Percentiles rank a stretch among this genome's conserved stretches.
phyloP scores from a whole-genome alignment of 257 asterid species.

The Nicotiana attenuata region DNA sequence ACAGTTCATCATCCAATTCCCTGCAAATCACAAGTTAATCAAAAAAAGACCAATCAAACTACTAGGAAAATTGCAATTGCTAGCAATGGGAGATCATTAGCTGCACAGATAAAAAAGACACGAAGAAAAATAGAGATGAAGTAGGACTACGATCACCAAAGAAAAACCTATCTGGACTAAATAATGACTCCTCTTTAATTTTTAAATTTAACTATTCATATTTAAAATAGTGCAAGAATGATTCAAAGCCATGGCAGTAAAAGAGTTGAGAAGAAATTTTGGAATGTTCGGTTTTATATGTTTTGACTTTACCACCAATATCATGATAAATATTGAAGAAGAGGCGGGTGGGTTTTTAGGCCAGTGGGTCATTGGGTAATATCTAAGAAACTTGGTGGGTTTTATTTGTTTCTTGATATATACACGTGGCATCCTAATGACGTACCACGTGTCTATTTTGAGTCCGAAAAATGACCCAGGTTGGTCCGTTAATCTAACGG shows the following conservation, averaged over 20 bases:
- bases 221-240: background rate
- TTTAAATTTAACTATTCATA: too few relatives aligned
- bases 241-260: background rate
- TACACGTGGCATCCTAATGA: too few relatives aligned
- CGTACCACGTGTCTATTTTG: too few relatives aligned
- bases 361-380: too few relatives aligned
- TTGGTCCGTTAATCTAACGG: too few relatives aligned
- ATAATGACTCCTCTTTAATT: background rate
- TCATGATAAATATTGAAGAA: too few relatives aligned
- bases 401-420: too few relatives aligned
- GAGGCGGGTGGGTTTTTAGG: too few relatives aligned
- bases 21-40: conserved; percentile 22
- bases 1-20: conserved; percentile 73
- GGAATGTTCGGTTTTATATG: too few relatives aligned
- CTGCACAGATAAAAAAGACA: background rate
- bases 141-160: background rate
- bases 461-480: too few relatives aligned
- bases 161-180: background rate
- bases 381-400: background rate
- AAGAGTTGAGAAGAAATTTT: background rate
- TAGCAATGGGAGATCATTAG: background rate
- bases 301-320: too few relatives aligned
- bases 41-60: background rate
- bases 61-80: background rate
- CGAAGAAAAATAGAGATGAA: background rate